Conservation (phyloP, 345 rosid genomes). For the Populus nigra region DNA sequence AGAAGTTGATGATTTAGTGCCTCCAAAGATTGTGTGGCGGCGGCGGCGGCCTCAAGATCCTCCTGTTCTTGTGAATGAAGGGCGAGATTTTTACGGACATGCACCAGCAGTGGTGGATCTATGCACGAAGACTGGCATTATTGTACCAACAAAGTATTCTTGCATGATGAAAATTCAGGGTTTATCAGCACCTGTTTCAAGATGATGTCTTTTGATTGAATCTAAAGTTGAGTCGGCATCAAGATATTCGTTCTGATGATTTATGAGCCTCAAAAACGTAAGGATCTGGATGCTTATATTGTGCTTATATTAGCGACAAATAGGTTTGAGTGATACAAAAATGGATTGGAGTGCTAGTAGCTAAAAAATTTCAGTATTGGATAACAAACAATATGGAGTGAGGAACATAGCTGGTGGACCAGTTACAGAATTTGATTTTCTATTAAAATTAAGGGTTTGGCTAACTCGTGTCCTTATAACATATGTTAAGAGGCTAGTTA, state of each 20-base stretch:
- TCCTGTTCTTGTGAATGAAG: constrained; percentile 55
- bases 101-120: constrained; percentile 80
- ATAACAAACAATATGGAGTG: no score
- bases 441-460: no score
- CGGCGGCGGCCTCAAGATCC: constrained; percentile 76
- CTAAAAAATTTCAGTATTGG: no score
- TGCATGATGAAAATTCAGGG: constrained; percentile 75
- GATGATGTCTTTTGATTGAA: neutral
- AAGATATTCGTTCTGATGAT: neutral
- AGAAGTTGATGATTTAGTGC: constrained; percentile 68
- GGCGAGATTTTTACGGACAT: constrained; percentile 72
- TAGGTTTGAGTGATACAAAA: no score
- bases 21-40: constrained; percentile 74
- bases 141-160: constrained; percentile 49
- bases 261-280: neutral
- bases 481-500: no score
- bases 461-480: no score
- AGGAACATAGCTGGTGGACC: no score
- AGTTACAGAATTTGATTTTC: no score
- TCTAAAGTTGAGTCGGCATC: neutral
- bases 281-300: no score
- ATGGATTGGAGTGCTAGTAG: no score
- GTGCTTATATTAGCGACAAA: no score
- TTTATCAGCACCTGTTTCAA: constrained; percentile 37
- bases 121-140: constrained; percentile 70